Base-by-base conservation (phyloP, 2,329 filamentous ascomycete species). In the Sordariomycetes sp. region DNA sequence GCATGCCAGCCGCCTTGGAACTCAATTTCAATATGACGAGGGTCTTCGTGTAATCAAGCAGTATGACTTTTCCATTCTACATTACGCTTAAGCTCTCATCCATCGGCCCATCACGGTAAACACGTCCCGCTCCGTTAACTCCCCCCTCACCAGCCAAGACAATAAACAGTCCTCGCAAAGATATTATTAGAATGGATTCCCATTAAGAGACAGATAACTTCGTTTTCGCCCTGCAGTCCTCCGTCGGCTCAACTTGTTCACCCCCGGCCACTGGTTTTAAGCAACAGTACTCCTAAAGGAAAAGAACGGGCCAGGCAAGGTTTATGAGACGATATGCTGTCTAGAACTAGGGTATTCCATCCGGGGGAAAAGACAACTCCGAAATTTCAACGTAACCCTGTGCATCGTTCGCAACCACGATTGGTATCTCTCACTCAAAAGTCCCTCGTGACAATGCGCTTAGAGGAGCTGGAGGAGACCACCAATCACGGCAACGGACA, bases 381-480 rank as follows among this genome's bases (percentile, higher is more conserved):
- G 18, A 24, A 11, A 24, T 12, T 43, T 53, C 28, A 22, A 32
- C 43, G 34, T 51, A 52, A 34, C 35, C 51, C 28, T 58, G 35
- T 58, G 54, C 57, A 57, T 50, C 46, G 6, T 50, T 14, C n/a
- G 22, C 25, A 22, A 20, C 50, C 46, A 43, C 55, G 20, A n/a
- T 35, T 48, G 35, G 34, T 35, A 51, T 57, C 22, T 16, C 55
- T 51, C 25, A 12, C 48, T 11, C 25, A 28, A 34, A 7, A 25
- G 20, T 10, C 25, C 55, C 58, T 12, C 22, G 12, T 43, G n/a
- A 22, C 22, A 6, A 11, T 11, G 22, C 63, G 52, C 40, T 79
- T 80, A 83, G 70, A 84, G 69, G 65, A 82, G 71, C 65, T 80
- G 76, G 58, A 75, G 74, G 60, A 81, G 58, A 54, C 69, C 77